Percentiles rank a stretch among this genome's conserved stretches.
These are phyloP conservation scores for Pyricularia sp. DNA, from an alignment of 2,329 filamentous ascomycete species.

Conservation along the genomic window DNA sequence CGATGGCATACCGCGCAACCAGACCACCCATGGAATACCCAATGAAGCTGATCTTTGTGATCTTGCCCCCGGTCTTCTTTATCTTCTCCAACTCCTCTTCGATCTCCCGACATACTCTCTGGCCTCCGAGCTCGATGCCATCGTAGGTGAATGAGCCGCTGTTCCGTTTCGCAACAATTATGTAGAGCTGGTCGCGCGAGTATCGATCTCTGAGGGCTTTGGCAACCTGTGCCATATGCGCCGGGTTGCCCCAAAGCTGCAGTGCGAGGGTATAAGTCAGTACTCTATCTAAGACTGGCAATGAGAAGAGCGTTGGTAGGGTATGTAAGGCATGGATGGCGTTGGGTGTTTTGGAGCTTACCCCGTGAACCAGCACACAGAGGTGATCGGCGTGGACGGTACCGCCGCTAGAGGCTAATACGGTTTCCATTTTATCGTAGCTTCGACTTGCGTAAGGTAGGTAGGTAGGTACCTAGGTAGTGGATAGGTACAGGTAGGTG, in stretches of 20 bases:
- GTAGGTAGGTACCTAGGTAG: not conserved
- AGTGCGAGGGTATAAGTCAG: slow-evolving; percentile 9
- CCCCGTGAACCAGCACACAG: slow-evolving; percentile 69
- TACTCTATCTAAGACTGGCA: not conserved
- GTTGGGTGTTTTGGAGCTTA: slow-evolving; percentile 29
- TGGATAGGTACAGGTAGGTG: not conserved
- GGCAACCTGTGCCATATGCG: slow-evolving; percentile 60
- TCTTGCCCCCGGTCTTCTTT: slow-evolving; percentile 53
- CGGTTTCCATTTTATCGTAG: not conserved
- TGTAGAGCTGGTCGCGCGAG: slow-evolving; percentile 53
- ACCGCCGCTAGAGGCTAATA: slow-evolving; percentile 36
- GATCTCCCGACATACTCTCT: slow-evolving; percentile 58
- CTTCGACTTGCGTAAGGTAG: not conserved
- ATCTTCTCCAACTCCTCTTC: slow-evolving; percentile 51
- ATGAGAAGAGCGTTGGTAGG: not conserved
- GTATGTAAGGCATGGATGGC: no score
- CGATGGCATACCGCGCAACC: slow-evolving; percentile 77
- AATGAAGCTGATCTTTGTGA: slow-evolving; percentile 75
- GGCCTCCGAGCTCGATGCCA: slow-evolving; percentile 58
- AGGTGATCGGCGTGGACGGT: slow-evolving; percentile 55
- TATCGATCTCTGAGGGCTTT: slow-evolving; percentile 53
- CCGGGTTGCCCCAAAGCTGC: slow-evolving; percentile 70
- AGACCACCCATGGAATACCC: slow-evolving; percentile 88
- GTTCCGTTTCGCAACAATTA: slow-evolving; percentile 65
- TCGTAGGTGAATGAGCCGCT: slow-evolving; percentile 64